A percentile compares a stretch with the other conserved stretches of the same genome.
Evolutionary conservation across 108 stramenopile genomes (phyloP).

Genomic region (Pseudonitzschia multiseries): DNA sequence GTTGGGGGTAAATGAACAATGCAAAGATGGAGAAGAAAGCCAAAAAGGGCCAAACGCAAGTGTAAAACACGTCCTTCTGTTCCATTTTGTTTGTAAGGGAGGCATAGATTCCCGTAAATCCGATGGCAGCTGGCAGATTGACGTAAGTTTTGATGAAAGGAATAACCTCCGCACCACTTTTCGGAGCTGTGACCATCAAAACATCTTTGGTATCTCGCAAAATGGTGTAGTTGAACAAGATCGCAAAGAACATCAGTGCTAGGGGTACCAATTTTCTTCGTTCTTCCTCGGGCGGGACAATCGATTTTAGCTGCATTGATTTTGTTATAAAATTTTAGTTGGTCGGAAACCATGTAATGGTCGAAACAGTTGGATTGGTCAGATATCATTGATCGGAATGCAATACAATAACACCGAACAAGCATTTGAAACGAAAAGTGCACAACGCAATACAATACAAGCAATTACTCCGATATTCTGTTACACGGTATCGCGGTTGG

Average conservation of each 20-base stretch:
- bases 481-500: not conserved
- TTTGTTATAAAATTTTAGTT: not conserved
- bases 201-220: conserved; percentile 96
- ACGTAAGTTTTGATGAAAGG: conserved; percentile 98
- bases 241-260: conserved; percentile 95
- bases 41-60: conserved; percentile 86
- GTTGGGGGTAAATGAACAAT: conserved; percentile 85
- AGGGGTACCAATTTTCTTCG: conserved; percentile 92
- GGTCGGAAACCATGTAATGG: not conserved
- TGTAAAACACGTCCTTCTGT: conserved; percentile 88
- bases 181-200: conserved; percentile 87
- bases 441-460: too few species aligned
- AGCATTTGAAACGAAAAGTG: too few species aligned
- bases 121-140: conserved; percentile 87
- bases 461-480: too few species aligned
- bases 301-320: conserved; percentile 51
- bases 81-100: conserved; percentile 85
- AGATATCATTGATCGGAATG: not conserved
- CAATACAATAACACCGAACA: not conserved
- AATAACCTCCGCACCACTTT: conserved; percentile 92
- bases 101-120: conserved; percentile 90
- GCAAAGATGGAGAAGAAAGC: conserved; percentile 91
- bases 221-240: conserved; percentile 98
- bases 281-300: conserved; percentile 76
- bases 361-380: not conserved